Evolutionary conservation across 768 basidiomycete species (phyloP), one percentile per base, ranked within the genome.

Genomic region (Psilocybe tampanensis): DNA sequence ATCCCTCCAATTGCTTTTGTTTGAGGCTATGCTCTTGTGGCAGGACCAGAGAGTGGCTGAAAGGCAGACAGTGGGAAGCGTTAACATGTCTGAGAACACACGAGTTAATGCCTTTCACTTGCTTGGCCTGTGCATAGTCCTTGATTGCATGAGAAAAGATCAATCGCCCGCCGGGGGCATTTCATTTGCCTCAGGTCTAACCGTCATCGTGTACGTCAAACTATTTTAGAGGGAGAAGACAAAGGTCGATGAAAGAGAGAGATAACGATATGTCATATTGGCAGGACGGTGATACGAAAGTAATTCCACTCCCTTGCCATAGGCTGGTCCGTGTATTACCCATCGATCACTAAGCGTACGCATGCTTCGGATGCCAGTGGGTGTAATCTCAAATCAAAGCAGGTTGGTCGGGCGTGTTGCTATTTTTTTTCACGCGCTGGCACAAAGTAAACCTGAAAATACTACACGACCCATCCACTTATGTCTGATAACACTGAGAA

Each of bases 161-260:
- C 42, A 44, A 33, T 26, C 9, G 29, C 13, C 18, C 34, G 19
- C n/a, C 56, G 60, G 58, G 9, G 45, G 45, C 39, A 53, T 62
- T 59, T 62, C 60, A 62, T 62, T 56, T 59, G 51, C 50, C 56
- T 62, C 51, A 59, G 56, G 29, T 59, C 60, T 54, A 50, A 39
- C 50, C 50, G 54, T 44, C 57, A 61, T 56, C 47, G 44, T 50
- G 47, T 34, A 44, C 36, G 55, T 48, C 48, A 42, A 47, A 39
- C 48, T 52, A 55, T 44, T 51, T 47, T 58, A 44, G 19, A 53
- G 51, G 53, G 55, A 41, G 39, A 34, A 34, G 19, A 34, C 44
- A 34, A 9, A 21, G 42, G 29, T 24, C 41, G 23, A 29, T 17
- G 8, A 23, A 13, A 24, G 21, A 23, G 11, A 22, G 48, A 57